Evolutionary conservation across 2,329 filamentous ascomycete species (phyloP).

Genomic region (Coleophoma cylindrospora): DNA sequence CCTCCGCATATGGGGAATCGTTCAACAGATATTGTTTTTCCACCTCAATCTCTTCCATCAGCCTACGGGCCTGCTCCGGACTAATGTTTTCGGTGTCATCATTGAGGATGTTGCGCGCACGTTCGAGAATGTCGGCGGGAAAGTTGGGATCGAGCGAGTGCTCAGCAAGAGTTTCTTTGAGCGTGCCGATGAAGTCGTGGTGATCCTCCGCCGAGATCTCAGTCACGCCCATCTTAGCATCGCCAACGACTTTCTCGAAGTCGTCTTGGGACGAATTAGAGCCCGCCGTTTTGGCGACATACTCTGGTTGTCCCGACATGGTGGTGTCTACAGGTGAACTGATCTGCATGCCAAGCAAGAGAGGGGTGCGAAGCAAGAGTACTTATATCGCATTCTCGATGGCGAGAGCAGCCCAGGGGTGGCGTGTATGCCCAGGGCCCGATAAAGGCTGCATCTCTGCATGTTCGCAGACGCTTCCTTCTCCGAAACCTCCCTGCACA

Average conservation of each 20-base stretch:
- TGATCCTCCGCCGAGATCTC: conserved; percentile 33
- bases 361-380: too few relatives aligned
- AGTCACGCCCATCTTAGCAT: conserved; percentile 30
- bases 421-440: too few relatives aligned
- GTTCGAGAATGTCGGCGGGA: not conserved
- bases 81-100: not conserved
- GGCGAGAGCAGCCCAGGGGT: too few relatives aligned
- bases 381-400: too few relatives aligned
- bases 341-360: too few relatives aligned
- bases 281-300: not conserved
- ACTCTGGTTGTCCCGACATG: too few relatives aligned
- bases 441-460: too few relatives aligned
- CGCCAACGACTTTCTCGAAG: not conserved
- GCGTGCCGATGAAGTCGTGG: not conserved
- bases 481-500: too few relatives aligned
- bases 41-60: not conserved
- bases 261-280: not conserved
- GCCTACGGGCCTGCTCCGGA: not conserved
- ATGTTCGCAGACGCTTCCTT: too few relatives aligned
- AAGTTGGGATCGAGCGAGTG: conserved; percentile 2
- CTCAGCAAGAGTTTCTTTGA: not conserved
- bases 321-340: too few relatives aligned
- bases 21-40: not conserved
- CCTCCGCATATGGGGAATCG: conserved; percentile 29
- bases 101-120: not conserved